phyloP scores from a whole-genome alignment of 2,329 filamentous ascomycete species.

The Trichoderma breve region DNA sequence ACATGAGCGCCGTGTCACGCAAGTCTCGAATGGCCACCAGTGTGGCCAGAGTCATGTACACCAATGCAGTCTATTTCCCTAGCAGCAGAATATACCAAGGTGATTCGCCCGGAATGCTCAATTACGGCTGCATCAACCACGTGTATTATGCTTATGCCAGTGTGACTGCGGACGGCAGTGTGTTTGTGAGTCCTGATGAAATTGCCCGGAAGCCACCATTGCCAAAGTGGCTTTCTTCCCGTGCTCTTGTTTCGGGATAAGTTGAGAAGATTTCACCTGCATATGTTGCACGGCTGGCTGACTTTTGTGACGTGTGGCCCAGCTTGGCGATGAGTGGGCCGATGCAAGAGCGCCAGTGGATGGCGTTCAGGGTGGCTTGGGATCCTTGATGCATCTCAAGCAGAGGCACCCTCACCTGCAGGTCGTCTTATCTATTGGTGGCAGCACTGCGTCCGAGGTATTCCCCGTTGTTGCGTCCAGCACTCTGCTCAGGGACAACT shows the following conservation, averaged over 20 bases:
- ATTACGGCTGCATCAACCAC: slow-evolving; percentile 74
- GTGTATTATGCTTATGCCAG: slow-evolving; percentile 82
- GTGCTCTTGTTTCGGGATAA: background rate
- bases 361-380: slow-evolving; percentile 67
- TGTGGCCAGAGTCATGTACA: slow-evolving; percentile 51
- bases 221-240: slow-evolving; percentile 14
- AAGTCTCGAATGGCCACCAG: slow-evolving; percentile 47
- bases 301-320: slow-evolving; percentile 26
- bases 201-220: background rate
- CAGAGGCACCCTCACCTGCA: slow-evolving; percentile 67
- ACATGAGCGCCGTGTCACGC: slow-evolving; percentile 45
- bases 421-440: slow-evolving; percentile 75
- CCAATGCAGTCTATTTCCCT: slow-evolving; percentile 83
- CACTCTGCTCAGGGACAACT: slow-evolving; percentile 61
- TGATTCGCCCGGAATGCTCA: slow-evolving; percentile 70
- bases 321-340: slow-evolving; percentile 79
- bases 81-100: slow-evolving; percentile 72
- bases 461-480: slow-evolving; percentile 67
- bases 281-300: slow-evolving; percentile 24
- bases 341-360: slow-evolving; percentile 72
- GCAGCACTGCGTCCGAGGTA: slow-evolving; percentile 60
- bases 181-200: slow-evolving; percentile 61
- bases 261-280: slow-evolving; percentile 12
- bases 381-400: slow-evolving; percentile 72
- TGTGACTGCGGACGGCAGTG: slow-evolving; percentile 67